phyloP scores from a whole-genome alignment of 345 rosid species.

The Sonneratia caseolaris region DNA sequence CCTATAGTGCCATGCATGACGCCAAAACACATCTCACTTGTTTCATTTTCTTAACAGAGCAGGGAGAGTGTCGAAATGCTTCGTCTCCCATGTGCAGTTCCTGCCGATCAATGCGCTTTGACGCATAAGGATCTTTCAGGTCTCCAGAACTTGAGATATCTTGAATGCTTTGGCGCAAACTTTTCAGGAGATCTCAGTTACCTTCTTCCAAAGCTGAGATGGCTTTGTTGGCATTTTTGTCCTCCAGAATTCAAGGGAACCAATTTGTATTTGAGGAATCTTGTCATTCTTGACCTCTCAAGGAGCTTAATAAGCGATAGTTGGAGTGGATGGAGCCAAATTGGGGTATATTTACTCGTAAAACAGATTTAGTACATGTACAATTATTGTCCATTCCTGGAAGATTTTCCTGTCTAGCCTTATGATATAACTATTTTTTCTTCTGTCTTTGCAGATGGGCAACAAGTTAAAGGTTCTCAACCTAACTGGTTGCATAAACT shows the following conservation, averaged over 20 bases:
- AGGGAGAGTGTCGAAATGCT: neutral
- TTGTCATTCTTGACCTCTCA: constrained; percentile 4
- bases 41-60: neutral
- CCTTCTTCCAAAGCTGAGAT: neutral
- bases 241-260: neutral
- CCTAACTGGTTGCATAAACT: neutral
- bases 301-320: neutral
- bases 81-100: neutral
- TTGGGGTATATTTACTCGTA: neutral
- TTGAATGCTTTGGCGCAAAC: neutral
- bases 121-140: neutral
- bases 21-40: neutral
- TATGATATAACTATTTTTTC: neutral
- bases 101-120: neutral
- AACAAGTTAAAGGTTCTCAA: constrained; percentile 3
- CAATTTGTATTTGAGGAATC: neutral
- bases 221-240: constrained; percentile 4
- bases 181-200: neutral
- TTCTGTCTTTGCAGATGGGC: neutral
- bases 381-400: neutral
- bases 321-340: constrained; percentile 1
- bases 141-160: neutral
- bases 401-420: neutral
- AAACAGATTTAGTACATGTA: neutral
- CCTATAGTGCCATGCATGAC: too few species aligned